Conservation (phyloP, 495 filamentous ascomycete species). For the Neurospora intermedia region DNA sequence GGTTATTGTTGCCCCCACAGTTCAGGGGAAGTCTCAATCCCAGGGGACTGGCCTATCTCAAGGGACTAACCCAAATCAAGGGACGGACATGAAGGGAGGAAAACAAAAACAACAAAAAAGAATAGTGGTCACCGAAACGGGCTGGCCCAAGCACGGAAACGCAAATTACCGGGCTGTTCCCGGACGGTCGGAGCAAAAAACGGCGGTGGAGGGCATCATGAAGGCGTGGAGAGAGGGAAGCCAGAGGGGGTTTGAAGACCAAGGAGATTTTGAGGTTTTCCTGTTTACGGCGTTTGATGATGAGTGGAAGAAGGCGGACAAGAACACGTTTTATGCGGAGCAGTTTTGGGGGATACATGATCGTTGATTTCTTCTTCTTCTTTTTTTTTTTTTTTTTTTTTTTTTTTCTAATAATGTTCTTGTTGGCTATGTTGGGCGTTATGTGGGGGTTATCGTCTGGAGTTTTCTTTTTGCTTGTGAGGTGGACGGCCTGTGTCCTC, state of each 20-base stretch:
- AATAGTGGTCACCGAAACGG: constrained; percentile 56
- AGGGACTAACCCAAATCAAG: too few relatives aligned
- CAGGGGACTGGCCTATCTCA: too few relatives aligned
- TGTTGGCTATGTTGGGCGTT: not conserved
- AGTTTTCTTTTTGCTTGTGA: too few relatives aligned
- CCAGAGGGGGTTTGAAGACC: constrained; percentile 27
- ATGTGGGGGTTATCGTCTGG: too few relatives aligned
- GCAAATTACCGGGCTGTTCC: constrained; percentile 57
- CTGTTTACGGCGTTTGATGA: constrained; percentile 71
- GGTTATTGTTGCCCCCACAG: not conserved
- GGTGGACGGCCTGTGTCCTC: not conserved
- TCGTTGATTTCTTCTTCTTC: too few relatives aligned
- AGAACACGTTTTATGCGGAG: constrained; percentile 55
- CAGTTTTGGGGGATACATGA: constrained; percentile 56
- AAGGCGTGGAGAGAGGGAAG: constrained; percentile 33
- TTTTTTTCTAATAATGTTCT: too few relatives aligned
- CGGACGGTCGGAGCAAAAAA: constrained; percentile 46
- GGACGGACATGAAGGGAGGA: too few relatives aligned
- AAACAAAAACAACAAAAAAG: constrained; percentile 19
- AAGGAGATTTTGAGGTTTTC: constrained; percentile 19
- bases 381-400: not conserved
- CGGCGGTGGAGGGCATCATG: constrained; percentile 54
- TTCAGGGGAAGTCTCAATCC: too few relatives aligned
- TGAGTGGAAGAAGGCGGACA: constrained; percentile 62
- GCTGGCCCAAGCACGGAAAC: constrained; percentile 66